Evolutionary conservation across 495 filamentous ascomycete genomes (phyloP).

Genomic region (Aspergillus mulundensis): DNA sequence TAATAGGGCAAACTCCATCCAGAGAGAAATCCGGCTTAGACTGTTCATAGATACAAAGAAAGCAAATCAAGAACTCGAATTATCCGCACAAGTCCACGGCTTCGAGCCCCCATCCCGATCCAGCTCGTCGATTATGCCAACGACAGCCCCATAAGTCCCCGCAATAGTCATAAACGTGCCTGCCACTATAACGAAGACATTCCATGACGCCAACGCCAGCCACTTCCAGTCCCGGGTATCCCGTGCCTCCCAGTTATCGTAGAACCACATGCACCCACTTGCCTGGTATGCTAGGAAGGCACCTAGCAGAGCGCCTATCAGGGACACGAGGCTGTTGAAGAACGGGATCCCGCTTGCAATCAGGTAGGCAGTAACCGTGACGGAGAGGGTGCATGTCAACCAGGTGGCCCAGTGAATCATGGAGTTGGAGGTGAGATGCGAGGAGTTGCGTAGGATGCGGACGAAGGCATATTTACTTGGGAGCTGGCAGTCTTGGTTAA

Average conservation of each 20-base stretch:
- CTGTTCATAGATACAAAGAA: no score
- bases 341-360: slow-evolving; percentile 69
- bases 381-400: slow-evolving; percentile 49
- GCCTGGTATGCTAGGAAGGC: slow-evolving; percentile 41
- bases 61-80: slow-evolving; percentile 20
- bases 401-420: slow-evolving; percentile 54
- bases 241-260: slow-evolving; percentile 37
- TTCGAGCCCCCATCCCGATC: slow-evolving; percentile 21
- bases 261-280: slow-evolving; percentile 43
- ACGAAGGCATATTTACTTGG: slow-evolving; percentile 58
- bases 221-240: slow-evolving; percentile 14
- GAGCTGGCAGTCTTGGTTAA: slow-evolving; percentile 32
- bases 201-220: slow-evolving; percentile 29
- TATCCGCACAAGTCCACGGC: slow-evolving; percentile 35
- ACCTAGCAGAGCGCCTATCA: slow-evolving; percentile 57
- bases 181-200: slow-evolving; percentile 23
- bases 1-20: no score
- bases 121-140: slow-evolving; percentile 51
- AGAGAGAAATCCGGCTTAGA: no score
- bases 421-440: slow-evolving; percentile 54
- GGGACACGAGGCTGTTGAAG: slow-evolving; percentile 59
- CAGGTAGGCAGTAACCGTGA: slow-evolving; percentile 60
- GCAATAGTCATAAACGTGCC: slow-evolving; percentile 51
- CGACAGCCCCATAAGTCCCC: slow-evolving; percentile 55
- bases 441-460: slow-evolving; percentile 49